These are phyloP conservation scores for Ajuga reptans DNA, from an alignment of 305 asterid species.

Conservation along the genomic window DNA sequence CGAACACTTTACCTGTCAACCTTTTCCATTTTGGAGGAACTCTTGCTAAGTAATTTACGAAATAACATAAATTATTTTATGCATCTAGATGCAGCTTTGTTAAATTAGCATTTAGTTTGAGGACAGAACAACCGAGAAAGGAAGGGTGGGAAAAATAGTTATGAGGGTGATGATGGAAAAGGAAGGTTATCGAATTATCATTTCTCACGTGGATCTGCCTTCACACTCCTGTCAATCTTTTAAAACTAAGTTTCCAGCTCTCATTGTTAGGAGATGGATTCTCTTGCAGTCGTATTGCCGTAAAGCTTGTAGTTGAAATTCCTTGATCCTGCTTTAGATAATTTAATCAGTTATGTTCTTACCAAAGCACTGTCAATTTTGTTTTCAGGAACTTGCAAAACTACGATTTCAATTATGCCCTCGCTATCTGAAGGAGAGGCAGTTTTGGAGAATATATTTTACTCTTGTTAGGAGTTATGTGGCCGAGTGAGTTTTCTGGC, in stretches of 20 bases:
- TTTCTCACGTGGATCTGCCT: not conserved
- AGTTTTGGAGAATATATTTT: conserved; percentile 85
- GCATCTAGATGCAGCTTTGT: not conserved
- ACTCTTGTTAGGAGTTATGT: conserved; percentile 57
- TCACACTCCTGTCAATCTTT: not conserved
- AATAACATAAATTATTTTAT: not conserved
- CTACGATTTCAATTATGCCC: conserved; percentile 78
- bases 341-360: conserved; percentile 14
- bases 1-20: not conserved
- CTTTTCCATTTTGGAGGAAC: not conserved
- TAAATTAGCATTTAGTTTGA: conserved; percentile 1
- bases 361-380: conserved; percentile 21
- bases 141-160: not conserved
- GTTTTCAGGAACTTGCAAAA: conserved; percentile 70
- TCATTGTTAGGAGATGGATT: conserved; percentile 13
- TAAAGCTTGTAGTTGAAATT: not conserved
- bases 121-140: not conserved
- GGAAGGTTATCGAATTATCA: not conserved
- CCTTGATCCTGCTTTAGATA: not conserved
- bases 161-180: not conserved
- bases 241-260: not conserved
- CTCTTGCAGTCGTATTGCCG: conserved; percentile 1
- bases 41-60: not conserved
- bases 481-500: conserved; percentile 58
- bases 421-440: conserved; percentile 68